A percentile compares a stretch with the other conserved stretches of the same genome.
These are phyloP conservation scores for Corchorus capsularis DNA, from an alignment of 345 rosid species.

Conservation along the genomic window DNA sequence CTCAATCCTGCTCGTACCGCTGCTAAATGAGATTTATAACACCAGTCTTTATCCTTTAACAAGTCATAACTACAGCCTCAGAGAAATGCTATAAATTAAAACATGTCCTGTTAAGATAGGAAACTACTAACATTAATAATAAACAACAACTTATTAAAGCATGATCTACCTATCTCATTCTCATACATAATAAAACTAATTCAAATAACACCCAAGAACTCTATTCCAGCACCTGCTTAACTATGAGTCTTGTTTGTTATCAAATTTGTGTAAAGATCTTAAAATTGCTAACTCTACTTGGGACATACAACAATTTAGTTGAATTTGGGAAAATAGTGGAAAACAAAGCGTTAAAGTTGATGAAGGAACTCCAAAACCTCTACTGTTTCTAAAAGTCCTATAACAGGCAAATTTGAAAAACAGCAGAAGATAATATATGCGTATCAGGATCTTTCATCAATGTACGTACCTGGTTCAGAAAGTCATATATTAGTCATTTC, in stretches of 20 bases:
- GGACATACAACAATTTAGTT: background rate
- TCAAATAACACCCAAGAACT: background rate
- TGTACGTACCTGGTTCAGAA: constrained; percentile 79
- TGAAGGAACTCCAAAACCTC: background rate
- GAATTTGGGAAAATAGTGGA: background rate
- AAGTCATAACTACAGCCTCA: no score
- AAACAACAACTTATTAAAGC: no score
- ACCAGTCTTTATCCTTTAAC: no score
- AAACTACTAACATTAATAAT: no score
- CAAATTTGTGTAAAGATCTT: no score
- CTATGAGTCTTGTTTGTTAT: background rate
- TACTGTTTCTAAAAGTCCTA: background rate
- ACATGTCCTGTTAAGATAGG: no score
- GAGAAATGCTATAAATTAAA: no score
- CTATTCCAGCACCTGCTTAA: background rate
- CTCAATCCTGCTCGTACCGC: no score
- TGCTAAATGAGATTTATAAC: no score
- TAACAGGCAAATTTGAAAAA: background rate
- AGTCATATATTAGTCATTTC: constrained; percentile 96
- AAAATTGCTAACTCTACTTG: background rate
- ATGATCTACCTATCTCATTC: no score
- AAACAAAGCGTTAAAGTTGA: background rate
- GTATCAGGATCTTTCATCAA: background rate
- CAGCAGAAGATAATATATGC: background rate
- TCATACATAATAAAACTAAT: no score